Percentiles rank a stretch among this genome's conserved stretches.
Conservation (phyloP, 2,329 filamentous ascomycete species). For the Ophiostoma populinum region DNA sequence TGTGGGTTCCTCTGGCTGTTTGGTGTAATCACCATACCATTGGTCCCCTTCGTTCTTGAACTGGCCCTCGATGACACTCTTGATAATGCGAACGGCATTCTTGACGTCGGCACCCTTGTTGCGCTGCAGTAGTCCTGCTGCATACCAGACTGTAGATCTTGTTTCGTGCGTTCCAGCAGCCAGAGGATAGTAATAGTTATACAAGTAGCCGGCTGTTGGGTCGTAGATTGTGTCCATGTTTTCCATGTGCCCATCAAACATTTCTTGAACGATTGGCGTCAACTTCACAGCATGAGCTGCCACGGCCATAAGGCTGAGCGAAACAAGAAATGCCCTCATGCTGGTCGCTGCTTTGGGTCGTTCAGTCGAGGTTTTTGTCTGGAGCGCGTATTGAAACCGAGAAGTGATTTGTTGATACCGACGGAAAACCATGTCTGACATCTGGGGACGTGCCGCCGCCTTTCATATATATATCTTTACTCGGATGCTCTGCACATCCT, state of each 20-base stretch:
- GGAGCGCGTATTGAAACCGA: too few species aligned
- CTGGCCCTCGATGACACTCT: slow-evolving; percentile 34
- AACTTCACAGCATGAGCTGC: neutral
- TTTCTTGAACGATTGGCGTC: slow-evolving; percentile 13
- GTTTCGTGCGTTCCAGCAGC: slow-evolving; percentile 40
- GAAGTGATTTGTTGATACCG: too few species aligned
- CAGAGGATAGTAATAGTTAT: slow-evolving; percentile 24
- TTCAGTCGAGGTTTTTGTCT: too few species aligned
- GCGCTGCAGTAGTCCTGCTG: slow-evolving; percentile 36
- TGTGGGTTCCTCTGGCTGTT: slow-evolving; percentile 37
- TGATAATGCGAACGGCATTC: slow-evolving; percentile 11
- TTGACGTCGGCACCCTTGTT: slow-evolving; percentile 22
- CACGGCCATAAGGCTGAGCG: neutral
- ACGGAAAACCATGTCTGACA: too few species aligned
- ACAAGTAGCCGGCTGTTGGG: slow-evolving; percentile 31
- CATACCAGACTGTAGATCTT: slow-evolving; percentile 40
- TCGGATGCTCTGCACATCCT: too few species aligned
- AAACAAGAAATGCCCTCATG: neutral
- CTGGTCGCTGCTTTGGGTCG: too few species aligned
- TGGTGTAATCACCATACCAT: slow-evolving; percentile 36
- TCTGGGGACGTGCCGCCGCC: too few species aligned
- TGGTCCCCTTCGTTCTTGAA: slow-evolving; percentile 32
- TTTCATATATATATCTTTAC: too few species aligned
- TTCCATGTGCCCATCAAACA: slow-evolving; percentile 33
- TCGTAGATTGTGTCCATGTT: slow-evolving; percentile 41